A percentile compares a stretch with the other conserved stretches of the same genome.
phyloP scores from a whole-genome alignment of 768 basidiomycete genomes.

The Trametes gibbosa region DNA sequence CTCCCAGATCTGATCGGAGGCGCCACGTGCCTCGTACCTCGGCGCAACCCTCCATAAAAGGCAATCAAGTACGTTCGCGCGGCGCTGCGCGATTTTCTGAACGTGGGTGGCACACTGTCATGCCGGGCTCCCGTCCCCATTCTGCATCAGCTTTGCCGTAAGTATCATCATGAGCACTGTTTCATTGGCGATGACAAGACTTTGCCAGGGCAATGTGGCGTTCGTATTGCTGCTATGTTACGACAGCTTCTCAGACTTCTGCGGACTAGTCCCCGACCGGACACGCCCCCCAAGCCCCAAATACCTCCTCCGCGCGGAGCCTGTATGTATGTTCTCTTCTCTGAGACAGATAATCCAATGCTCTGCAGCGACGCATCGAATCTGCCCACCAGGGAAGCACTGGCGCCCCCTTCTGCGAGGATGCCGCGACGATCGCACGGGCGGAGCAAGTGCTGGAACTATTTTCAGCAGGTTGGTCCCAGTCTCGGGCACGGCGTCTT shows the following conservation, averaged over 20 bases:
- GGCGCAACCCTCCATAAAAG: slow-evolving; percentile 1
- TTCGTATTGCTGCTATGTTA: neutral
- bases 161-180: neutral
- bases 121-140: neutral
- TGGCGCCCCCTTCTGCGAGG: neutral
- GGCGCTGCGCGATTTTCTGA: slow-evolving; percentile 11
- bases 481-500: neutral
- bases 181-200: neutral
- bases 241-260: neutral
- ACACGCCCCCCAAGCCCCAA: neutral
- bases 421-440: neutral
- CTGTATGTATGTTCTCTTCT: neutral
- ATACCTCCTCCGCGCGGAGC: neutral
- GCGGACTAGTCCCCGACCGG: neutral
- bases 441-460: neutral
- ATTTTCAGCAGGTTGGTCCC: neutral
- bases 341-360: neutral
- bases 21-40: slow-evolving; percentile 1
- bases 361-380: neutral
- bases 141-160: slow-evolving; percentile 10
- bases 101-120: neutral
- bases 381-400: neutral
- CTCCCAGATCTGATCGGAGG: slow-evolving; percentile 5
- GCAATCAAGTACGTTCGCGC: slow-evolving; percentile 11
- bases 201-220: neutral